These are phyloP conservation scores for Patellaria atrata DNA, from an alignment of 495 filamentous ascomycete species.

Conservation along the genomic window DNA sequence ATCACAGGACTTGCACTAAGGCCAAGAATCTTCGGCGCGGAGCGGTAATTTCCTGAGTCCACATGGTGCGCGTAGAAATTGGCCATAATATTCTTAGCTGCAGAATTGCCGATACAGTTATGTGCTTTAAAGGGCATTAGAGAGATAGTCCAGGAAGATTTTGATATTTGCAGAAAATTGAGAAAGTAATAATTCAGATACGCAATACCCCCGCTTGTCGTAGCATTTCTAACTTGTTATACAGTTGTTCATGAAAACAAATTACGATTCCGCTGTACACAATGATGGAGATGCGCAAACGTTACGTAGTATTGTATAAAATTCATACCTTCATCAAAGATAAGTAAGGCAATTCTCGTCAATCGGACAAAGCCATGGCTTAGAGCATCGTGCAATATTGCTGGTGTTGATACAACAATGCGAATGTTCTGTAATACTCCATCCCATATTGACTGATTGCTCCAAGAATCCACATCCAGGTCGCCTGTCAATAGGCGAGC, in stretches of 20 bases:
- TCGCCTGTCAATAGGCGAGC: slow-evolving; percentile 50
- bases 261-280: too few relatives aligned
- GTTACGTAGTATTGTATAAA: slow-evolving; percentile 1
- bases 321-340: slow-evolving; percentile 77
- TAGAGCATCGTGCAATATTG: slow-evolving; percentile 66
- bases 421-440: slow-evolving; percentile 49
- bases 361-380: slow-evolving; percentile 67
- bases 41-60: slow-evolving; percentile 14
- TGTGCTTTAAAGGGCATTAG: slow-evolving; percentile 42
- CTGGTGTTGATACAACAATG: slow-evolving; percentile 65
- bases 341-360: slow-evolving; percentile 47
- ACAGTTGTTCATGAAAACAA: too few relatives aligned
- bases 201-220: too few relatives aligned
- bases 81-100: slow-evolving; percentile 66
- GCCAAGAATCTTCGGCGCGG: slow-evolving; percentile 61
- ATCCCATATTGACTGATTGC: slow-evolving; percentile 56
- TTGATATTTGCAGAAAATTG: too few relatives aligned
- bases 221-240: too few relatives aligned
- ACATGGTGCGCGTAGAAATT: slow-evolving; percentile 50
- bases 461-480: slow-evolving; percentile 65
- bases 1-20: slow-evolving; percentile 76
- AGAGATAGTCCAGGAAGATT: too few relatives aligned
- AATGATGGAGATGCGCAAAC: too few relatives aligned
- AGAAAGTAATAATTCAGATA: too few relatives aligned
- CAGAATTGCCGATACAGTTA: slow-evolving; percentile 47